Evolutionary conservation across 75 land plant species (phyloP).

Genomic region (Cupressus sempervirens): DNA sequence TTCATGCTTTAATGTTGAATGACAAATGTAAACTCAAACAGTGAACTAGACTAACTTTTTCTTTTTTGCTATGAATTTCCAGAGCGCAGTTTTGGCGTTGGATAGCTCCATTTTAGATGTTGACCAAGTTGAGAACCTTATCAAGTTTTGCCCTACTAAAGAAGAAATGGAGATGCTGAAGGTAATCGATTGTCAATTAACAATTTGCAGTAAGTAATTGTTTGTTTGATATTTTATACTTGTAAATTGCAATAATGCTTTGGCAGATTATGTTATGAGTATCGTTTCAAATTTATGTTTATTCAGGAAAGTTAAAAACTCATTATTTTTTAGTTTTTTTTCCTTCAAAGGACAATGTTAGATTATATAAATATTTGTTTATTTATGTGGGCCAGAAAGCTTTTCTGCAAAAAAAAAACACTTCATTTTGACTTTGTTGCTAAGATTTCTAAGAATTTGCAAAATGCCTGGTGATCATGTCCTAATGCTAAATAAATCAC

Average conservation of each 20-base stretch:
- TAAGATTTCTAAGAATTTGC: too few species aligned
- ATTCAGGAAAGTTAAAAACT: neutral
- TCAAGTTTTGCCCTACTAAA: slow-evolving; percentile 97
- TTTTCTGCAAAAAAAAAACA: neutral
- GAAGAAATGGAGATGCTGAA: slow-evolving; percentile 97
- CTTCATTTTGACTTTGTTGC: neutral
- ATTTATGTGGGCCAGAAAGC: neutral
- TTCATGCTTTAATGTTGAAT: neutral
- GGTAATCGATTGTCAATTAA: slow-evolving; percentile 31
- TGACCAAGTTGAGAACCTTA: slow-evolving; percentile 97
- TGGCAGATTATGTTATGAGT: neutral
- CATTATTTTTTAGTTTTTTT: neutral
- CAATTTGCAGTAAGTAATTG: neutral
- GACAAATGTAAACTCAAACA: neutral
- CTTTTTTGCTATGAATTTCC: slow-evolving; percentile 6
- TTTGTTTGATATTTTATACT: neutral
- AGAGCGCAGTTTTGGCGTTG: slow-evolving; percentile 86
- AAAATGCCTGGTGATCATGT: too few species aligned
- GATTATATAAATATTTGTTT: neutral
- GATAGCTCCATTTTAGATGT: slow-evolving; percentile 77
- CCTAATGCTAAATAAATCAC: too few species aligned
- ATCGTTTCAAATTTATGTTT: neutral
- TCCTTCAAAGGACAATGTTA: neutral
- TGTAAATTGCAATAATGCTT: neutral
- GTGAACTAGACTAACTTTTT: slow-evolving; percentile 1